These are phyloP conservation scores for Tulasnella sp. DNA, from an alignment of 768 basidiomycete genomes.

Conservation along the genomic window DNA sequence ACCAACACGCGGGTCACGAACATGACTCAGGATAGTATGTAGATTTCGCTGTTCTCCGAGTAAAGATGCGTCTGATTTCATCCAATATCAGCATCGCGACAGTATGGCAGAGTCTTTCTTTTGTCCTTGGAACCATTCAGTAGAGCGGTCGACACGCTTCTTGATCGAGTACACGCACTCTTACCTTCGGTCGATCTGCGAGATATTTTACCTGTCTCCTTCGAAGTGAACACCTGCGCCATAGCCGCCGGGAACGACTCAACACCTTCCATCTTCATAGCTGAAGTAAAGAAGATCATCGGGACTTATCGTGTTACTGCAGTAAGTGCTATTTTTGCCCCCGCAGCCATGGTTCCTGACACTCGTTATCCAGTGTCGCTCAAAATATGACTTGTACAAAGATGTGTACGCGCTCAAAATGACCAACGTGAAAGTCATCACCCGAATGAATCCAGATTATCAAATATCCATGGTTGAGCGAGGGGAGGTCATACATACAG, in stretches of 20 bases:
- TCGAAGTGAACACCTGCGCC: conserved; percentile 67
- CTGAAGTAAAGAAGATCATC: conserved; percentile 64
- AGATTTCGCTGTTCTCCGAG: neutral
- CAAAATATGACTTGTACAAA: conserved; percentile 74
- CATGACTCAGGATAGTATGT: conserved; percentile 1
- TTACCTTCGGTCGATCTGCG: conserved; percentile 66
- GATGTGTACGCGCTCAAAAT: conserved; percentile 66
- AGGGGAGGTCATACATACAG: conserved; percentile 36
- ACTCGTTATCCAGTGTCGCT: conserved; percentile 49
- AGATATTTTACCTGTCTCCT: conserved; percentile 77
- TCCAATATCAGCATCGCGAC: neutral
- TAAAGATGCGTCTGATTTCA: too few relatives aligned
- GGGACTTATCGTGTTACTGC: conserved; percentile 74
- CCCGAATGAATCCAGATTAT: conserved; percentile 68
- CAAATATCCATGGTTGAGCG: conserved; percentile 52
- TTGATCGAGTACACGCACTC: conserved; percentile 44
- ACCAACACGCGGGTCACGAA: conserved; percentile 17
- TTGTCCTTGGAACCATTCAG: conserved; percentile 4
- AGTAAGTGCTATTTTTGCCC: conserved; percentile 35
- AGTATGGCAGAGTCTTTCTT: neutral
- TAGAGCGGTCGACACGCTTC: neutral
- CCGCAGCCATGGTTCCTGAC: neutral
- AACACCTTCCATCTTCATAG: conserved; percentile 70
- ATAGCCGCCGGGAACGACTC: conserved; percentile 80
- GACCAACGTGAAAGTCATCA: conserved; percentile 48